Base-by-base conservation (phyloP, 1,284 basidiomycete genomes). In the Termitomyces sp. region DNA sequence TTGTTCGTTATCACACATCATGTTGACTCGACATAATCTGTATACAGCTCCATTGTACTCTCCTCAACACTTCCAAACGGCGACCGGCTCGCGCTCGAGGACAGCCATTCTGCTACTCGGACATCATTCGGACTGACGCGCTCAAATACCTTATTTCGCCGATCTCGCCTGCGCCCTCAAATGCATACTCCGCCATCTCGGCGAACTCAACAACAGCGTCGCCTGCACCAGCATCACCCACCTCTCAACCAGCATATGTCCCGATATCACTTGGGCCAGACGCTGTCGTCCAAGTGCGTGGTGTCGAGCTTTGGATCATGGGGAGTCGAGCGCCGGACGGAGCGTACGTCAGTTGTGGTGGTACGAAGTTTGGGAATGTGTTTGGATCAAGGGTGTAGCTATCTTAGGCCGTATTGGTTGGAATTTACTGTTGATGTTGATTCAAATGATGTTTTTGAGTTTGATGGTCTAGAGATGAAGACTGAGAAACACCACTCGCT, bases 11-110 rank as follows among this genome's bases (percentile, higher is more conserved):
- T 39, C 15, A 36, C 34, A 4, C 4, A 36, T n/a, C 34, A 24
- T 3, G 24, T 24, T 40, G n/a, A 30, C 17, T 5, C 21, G 5
- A 10, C 33, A 15, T 6, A 46, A 47, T 50, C 47, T 28, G 58
- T 31, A 42, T 19, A 50, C 30, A 86, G 85, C 69, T 88, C 13
- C 87, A 88, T 59, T 88, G 86, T 67, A 88, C 86, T 0, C 56
- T 85, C 15, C 61, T 84, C 53, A 85, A 84, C 62, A 82, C 83
- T 0, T 61, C 58, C 6, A 50, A 60, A 9, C 54, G 62, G 1
- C 55, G 53, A 17, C 60, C 60, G 3, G 45, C 55, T 6, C 46
- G 39, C 8, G 13, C 34, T 15, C 55, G 59, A 3, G 30, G 58
- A 15, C 52, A 53, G 1, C 62, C 60, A 1, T 61, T 63, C 51